A percentile compares a stretch with the other conserved stretches of the same genome.
Evolutionary conservation across 306 rosid genomes (phyloP).

Genomic region (Echinosophora koreensis): DNA sequence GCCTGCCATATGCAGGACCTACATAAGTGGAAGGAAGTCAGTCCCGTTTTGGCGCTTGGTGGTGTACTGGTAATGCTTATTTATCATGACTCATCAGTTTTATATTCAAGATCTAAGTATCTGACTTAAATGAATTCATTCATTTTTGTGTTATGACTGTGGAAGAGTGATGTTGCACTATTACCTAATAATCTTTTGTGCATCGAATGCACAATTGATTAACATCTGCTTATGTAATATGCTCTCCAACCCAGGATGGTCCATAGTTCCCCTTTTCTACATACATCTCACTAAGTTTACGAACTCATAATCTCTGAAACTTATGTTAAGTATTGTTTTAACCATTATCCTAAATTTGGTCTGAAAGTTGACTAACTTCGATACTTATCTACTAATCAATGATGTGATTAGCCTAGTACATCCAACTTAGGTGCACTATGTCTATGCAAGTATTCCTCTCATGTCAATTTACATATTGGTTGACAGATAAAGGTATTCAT

Average conservation of each 20-base stretch:
- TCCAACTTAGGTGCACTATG: no score
- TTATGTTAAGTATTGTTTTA: no score
- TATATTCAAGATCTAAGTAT: neutral
- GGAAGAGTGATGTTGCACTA: neutral
- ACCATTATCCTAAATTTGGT: no score
- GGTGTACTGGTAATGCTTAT: slow-evolving; percentile 80
- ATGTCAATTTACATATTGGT: neutral
- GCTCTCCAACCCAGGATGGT: neutral
- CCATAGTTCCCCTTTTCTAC: no score
- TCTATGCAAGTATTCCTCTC: neutral
- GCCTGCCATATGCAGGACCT: slow-evolving; percentile 58
- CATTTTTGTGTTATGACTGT: neutral
- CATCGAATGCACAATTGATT: neutral
- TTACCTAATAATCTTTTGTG: neutral
- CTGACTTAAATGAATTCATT: slow-evolving; percentile 27
- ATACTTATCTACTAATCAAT: no score
- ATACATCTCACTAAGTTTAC: no score
- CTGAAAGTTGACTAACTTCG: no score
- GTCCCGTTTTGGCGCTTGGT: slow-evolving; percentile 68
- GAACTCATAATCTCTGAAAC: no score
- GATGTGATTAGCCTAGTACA: no score
- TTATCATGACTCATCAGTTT: slow-evolving; percentile 14
- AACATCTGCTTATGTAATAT: neutral
- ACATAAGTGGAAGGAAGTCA: slow-evolving; percentile 56
- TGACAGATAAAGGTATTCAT: slow-evolving; percentile 17